phyloP scores from a whole-genome alignment of 176 grass and related monocot species.

The Avena eriantha region DNA sequence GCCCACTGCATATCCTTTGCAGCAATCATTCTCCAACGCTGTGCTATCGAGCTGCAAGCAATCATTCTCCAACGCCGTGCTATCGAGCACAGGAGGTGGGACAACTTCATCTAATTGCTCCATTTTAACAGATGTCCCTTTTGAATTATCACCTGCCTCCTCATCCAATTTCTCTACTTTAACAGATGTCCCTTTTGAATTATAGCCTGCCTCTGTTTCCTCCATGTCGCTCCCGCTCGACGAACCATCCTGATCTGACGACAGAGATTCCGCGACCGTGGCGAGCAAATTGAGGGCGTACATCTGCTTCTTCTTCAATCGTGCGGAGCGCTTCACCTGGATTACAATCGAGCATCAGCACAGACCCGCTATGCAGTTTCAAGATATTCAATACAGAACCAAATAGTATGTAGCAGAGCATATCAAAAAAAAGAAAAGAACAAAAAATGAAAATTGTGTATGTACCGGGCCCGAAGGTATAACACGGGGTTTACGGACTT shows the following conservation, averaged over 20 bases:
- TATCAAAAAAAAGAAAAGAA: not conserved
- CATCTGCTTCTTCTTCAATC: slow-evolving; percentile 68
- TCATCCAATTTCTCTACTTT: slow-evolving; percentile 56
- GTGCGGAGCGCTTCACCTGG: slow-evolving; percentile 64
- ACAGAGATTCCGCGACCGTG: slow-evolving; percentile 60
- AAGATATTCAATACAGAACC: not conserved
- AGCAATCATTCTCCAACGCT: slow-evolving; percentile 37
- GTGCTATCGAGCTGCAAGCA: slow-evolving; percentile 19
- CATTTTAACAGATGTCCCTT: slow-evolving; percentile 42
- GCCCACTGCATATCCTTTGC: slow-evolving; percentile 30
- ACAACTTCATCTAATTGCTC: slow-evolving; percentile 44
- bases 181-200: slow-evolving; percentile 20
- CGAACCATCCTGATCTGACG: slow-evolving; percentile 46
- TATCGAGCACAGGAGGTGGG: not conserved
- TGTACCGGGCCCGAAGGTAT: slow-evolving; percentile 64
- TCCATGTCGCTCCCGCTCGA: slow-evolving; percentile 36
- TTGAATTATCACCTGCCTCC: slow-evolving; percentile 24
- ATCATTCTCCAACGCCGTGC: not conserved
- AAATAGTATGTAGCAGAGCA: slow-evolving; percentile 16
- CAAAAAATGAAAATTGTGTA: not conserved
- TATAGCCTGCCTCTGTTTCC: slow-evolving; percentile 37
- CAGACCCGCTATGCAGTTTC: not conserved
- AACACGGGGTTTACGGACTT: slow-evolving; percentile 48
- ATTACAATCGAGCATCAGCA: slow-evolving; percentile 27
- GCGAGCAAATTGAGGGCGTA: slow-evolving; percentile 80